Evolutionary conservation across 2,329 filamentous ascomycete species (phyloP).

Genomic region (Arthrobotrys conoides): DNA sequence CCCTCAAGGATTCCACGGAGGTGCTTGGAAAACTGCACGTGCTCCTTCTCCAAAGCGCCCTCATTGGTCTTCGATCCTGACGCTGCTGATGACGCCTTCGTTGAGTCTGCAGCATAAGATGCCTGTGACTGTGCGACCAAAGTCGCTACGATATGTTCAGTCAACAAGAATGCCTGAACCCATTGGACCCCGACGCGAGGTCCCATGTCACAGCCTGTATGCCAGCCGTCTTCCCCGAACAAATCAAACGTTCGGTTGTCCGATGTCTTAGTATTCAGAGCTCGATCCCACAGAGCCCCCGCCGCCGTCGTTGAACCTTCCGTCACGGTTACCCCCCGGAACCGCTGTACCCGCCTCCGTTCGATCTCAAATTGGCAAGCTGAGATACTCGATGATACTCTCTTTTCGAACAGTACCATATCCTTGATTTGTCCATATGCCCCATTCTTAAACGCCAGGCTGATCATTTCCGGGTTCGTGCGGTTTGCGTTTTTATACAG

Average conservation of each 20-base stretch:
- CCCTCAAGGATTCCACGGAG: conserved; percentile 40
- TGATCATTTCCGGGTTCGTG: conserved; percentile 64
- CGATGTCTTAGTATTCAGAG: conserved; percentile 31
- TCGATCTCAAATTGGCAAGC: conserved; percentile 64
- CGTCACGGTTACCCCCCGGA: conserved; percentile 44
- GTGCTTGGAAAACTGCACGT: conserved; percentile 34
- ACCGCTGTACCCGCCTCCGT: conserved; percentile 61
- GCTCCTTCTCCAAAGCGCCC: conserved; percentile 12
- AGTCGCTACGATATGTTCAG: conserved; percentile 48
- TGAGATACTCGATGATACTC: conserved; percentile 63
- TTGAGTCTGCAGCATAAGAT: conserved; percentile 21
- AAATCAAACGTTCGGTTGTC: conserved; percentile 59
- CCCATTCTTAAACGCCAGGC: conserved; percentile 62
- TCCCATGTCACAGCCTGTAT: conserved; percentile 52
- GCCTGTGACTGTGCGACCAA: conserved; percentile 55
- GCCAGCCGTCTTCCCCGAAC: conserved; percentile 61
- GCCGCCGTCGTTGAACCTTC: conserved; percentile 25
- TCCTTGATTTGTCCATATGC: conserved; percentile 64
- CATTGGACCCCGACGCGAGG: conserved; percentile 50
- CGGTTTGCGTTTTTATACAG: conserved; percentile 62
- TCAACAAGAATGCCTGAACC: conserved; percentile 51
- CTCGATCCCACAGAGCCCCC: conserved; percentile 52
- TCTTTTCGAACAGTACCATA: conserved; percentile 63
- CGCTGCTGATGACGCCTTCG: conserved; percentile 39
- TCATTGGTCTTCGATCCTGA: conserved; percentile 38